Conservation (phyloP, 2,329 filamentous ascomycete species). For the Aspergillus sp. region DNA sequence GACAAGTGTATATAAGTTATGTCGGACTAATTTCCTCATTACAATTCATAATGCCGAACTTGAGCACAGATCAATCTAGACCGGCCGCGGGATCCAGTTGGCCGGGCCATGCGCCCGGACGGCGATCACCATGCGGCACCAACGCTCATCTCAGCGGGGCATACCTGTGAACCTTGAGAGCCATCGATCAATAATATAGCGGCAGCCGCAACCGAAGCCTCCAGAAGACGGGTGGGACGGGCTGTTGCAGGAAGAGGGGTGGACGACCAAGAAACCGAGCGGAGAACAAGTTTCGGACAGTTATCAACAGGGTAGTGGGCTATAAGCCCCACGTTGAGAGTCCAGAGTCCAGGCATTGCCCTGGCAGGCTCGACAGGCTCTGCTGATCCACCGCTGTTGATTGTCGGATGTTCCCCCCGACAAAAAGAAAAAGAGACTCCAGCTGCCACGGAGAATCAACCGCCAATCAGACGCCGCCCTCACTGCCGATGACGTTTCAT, state of each 20-base stretch:
- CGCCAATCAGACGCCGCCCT: background rate
- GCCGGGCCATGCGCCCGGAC: background rate
- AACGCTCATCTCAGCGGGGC: background rate
- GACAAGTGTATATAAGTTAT: background rate
- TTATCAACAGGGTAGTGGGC: background rate
- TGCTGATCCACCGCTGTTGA: background rate
- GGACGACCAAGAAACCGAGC: too few relatives aligned
- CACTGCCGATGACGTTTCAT: background rate
- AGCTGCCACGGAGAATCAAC: background rate
- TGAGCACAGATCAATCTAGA: background rate
- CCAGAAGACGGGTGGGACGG: too few relatives aligned
- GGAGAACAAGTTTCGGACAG: background rate
- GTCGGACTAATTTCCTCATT: background rate
- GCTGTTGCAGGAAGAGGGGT: too few relatives aligned
- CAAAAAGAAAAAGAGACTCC: background rate
- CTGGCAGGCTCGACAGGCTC: background rate
- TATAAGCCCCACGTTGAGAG: background rate
- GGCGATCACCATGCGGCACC: background rate
- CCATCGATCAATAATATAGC: background rate
- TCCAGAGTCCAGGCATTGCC: background rate
- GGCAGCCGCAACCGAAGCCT: too few relatives aligned
- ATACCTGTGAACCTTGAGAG: background rate
- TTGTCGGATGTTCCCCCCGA: background rate
- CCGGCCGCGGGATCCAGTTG: background rate
- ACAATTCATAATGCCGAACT: background rate